Evolutionary conservation across 495 filamentous ascomycete genomes (phyloP).

Genomic region (Neurospora pannonica): DNA sequence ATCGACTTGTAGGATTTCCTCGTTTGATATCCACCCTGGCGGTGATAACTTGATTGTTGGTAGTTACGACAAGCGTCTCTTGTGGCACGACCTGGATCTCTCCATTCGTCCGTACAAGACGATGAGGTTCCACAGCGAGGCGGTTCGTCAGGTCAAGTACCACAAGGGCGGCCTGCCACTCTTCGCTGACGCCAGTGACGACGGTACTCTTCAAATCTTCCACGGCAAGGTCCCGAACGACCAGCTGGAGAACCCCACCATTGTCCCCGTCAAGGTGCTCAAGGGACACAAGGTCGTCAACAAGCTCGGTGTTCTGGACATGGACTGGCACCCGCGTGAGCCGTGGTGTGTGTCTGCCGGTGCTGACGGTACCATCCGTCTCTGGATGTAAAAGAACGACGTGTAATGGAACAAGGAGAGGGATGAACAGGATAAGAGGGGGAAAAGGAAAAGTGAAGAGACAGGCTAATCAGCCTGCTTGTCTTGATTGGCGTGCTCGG

Average conservation of each 20-base stretch:
- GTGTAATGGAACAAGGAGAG: background rate
- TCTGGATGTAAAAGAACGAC: constrained; percentile 31
- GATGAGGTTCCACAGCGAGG: constrained; percentile 83
- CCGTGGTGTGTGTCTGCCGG: constrained; percentile 91
- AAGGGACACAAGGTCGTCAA: constrained; percentile 75
- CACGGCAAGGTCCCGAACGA: constrained; percentile 92
- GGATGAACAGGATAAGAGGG: background rate
- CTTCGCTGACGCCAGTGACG: constrained; percentile 88
- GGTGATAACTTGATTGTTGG: constrained; percentile 92
- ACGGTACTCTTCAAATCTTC: constrained; percentile 90
- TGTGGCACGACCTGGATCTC: constrained; percentile 97
- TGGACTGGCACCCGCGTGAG: constrained; percentile 89
- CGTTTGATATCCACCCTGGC: constrained; percentile 82
- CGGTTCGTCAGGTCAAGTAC: constrained; percentile 78
- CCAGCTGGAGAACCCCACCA: constrained; percentile 88
- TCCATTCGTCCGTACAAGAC: constrained; percentile 89
- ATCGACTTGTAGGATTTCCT: constrained; percentile 65
- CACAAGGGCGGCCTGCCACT: constrained; percentile 77
- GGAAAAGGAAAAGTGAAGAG: background rate
- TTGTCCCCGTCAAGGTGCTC: constrained; percentile 91
- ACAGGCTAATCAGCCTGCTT: background rate
- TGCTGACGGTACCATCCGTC: constrained; percentile 68
- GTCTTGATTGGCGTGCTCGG: background rate
- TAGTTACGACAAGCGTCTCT: constrained; percentile 82
- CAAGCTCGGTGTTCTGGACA: constrained; percentile 81